Conservation (phyloP, 1,284 basidiomycete genomes). For the Leccinum subfulvum region DNA sequence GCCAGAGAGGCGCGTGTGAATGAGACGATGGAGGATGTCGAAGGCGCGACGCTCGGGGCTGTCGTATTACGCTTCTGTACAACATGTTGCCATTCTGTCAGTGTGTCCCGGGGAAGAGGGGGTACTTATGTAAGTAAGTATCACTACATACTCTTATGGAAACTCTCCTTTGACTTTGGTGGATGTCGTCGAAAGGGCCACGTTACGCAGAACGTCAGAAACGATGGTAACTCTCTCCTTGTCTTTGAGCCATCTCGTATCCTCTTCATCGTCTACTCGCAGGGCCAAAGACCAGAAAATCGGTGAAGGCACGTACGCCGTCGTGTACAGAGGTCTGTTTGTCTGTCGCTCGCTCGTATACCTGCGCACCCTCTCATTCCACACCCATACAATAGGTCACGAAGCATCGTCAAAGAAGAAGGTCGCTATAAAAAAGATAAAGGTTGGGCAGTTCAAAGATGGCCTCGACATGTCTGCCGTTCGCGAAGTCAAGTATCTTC, state of each 20-base stretch:
- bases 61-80: constrained; percentile 19
- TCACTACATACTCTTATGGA: constrained; percentile 1
- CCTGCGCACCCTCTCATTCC: not conserved
- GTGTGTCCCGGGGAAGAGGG: not conserved
- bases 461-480: constrained; percentile 99
- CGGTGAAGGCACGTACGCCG: constrained; percentile 97
- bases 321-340: constrained; percentile 83
- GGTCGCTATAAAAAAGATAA: constrained; percentile 98
- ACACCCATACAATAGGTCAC: constrained; percentile 44
- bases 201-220: constrained; percentile 59
- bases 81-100: constrained; percentile 27
- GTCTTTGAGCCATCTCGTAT: constrained; percentile 10
- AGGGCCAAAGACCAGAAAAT: constrained; percentile 88
- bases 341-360: not conserved
- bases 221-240: constrained; percentile 48
- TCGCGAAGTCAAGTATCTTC: constrained; percentile 95
- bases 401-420: constrained; percentile 71
- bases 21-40: constrained; percentile 26
- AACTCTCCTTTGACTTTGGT: constrained; percentile 27
- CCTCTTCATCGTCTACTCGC: constrained; percentile 6
- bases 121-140: too few species aligned
- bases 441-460: constrained; percentile 95
- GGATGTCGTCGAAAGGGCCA: constrained; percentile 77
- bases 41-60: constrained; percentile 5
- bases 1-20: constrained; percentile 40